These are phyloP conservation scores for Solanum rostratum DNA, from an alignment of 257 asterid species.

Conservation along the genomic window DNA sequence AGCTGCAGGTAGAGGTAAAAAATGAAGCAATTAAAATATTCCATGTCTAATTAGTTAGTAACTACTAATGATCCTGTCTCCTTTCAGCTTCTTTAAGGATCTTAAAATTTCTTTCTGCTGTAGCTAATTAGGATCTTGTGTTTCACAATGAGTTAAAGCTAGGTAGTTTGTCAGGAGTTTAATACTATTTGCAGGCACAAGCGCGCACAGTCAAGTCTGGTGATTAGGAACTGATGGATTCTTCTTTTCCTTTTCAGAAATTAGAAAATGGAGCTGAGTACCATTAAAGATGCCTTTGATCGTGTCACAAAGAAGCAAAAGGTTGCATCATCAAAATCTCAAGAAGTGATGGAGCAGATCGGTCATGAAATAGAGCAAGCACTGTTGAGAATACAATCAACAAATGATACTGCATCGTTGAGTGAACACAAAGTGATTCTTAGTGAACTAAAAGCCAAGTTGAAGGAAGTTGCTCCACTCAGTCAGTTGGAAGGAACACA, in stretches of 20 bases:
- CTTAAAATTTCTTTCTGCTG: background rate
- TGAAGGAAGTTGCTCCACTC: slow-evolving; percentile 64
- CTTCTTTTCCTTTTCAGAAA: background rate
- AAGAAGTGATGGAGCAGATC: slow-evolving; percentile 62
- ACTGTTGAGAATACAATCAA: slow-evolving; percentile 44
- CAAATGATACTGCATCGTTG: slow-evolving; percentile 24
- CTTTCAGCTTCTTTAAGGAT: background rate
- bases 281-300: slow-evolving; percentile 77
- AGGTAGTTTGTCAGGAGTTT: background rate
- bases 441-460: slow-evolving; percentile 48
- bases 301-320: slow-evolving; percentile 86
- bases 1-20: background rate
- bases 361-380: slow-evolving; percentile 66
- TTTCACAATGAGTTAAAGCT: background rate
- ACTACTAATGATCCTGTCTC: background rate
- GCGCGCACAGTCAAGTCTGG: background rate
- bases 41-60: background rate
- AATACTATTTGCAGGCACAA: background rate
- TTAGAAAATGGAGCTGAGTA: slow-evolving; percentile 61
- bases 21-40: background rate
- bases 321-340: slow-evolving; percentile 62
- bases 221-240: background rate
- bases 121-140: background rate
- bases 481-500: slow-evolving; percentile 69
- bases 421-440: slow-evolving; percentile 42